Conservation (phyloP, 2,329 filamentous ascomycete genomes). For the Diaporthe sp. region DNA sequence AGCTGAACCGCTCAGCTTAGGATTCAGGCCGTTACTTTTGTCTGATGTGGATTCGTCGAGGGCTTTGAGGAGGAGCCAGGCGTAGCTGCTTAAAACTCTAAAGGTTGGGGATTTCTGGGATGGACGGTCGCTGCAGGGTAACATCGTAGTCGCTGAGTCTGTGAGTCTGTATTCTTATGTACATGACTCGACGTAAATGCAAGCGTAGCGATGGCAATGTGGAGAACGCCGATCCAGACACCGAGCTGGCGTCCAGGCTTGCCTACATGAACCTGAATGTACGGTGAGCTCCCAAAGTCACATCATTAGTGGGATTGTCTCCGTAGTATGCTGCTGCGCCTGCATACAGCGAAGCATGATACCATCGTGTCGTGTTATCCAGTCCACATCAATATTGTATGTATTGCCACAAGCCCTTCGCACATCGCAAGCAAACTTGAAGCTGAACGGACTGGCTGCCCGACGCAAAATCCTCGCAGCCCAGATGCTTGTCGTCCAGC, state of each 20-base stretch:
- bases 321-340: neutral
- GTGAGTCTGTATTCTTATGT: neutral
- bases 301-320: neutral
- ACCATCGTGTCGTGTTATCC: neutral
- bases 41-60: slow-evolving; percentile 4
- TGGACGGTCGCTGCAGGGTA: neutral
- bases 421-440: neutral
- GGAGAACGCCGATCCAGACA: slow-evolving; percentile 24
- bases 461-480: neutral
- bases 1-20: neutral
- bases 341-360: neutral
- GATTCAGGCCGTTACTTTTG: neutral
- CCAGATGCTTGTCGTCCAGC: neutral
- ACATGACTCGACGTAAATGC: slow-evolving; percentile 11
- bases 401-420: neutral
- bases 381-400: neutral
- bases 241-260: slow-evolving; percentile 1
- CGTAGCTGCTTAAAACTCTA: neutral
- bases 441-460: neutral
- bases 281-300: slow-evolving; percentile 13
- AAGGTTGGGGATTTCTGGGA: neutral
- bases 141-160: slow-evolving; percentile 1
- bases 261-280: neutral
- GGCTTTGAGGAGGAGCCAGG: neutral
- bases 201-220: slow-evolving; percentile 10